Evolutionary conservation across 108 stramenopile genomes (phyloP), one percentile per base, ranked within the genome.

Genomic region (Phaeodactylum tricornutum): DNA sequence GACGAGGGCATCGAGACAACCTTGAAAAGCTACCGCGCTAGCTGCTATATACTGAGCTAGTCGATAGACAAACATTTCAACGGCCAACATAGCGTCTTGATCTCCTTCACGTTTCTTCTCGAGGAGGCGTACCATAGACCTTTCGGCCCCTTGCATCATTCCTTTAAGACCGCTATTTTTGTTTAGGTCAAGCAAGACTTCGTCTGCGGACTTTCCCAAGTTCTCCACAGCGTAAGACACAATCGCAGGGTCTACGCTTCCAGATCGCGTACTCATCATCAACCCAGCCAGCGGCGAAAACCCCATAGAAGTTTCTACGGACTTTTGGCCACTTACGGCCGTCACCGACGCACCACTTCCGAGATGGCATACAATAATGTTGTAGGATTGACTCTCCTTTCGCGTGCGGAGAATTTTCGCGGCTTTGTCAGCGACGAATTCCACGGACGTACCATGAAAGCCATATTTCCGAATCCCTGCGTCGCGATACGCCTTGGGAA

Each of bases 231-330:
- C 56, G 33, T 31, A 64, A 23, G 37, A 15, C n/a, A 62, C 52
- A 32, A 78, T 29, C 1, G 53, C 47, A 16, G 71, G 62, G 59
- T 78, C 77, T 14, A 73, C 41, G 17, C 53, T 53, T 0, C 77
- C 77, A 51, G 56, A 54, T 30, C 77, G 62, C 17, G 77, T 78
- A 1, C 62, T 64, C 77, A 78, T 78, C 43, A 72, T 63, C 14
- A 78, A 37, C 4, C 71, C 72, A 27, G 47, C 51, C 14, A 64
- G 43, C 1, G 77, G 71, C 16, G 71, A 65, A 30, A 78, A 53
- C 23, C 71, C 75, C 75, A 77, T 77, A 34, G 63, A 51, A 3
- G 75, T 77, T 43, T 77, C 75, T 4, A 62, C 43, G 9, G 47
- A 54, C 27, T 59, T 33, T 36, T 57, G 47, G 39, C 21, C 39